These are phyloP conservation scores for Pseudozyma thailandica DNA, from an alignment of 1,284 basidiomycete species.

Conservation along the genomic window DNA sequence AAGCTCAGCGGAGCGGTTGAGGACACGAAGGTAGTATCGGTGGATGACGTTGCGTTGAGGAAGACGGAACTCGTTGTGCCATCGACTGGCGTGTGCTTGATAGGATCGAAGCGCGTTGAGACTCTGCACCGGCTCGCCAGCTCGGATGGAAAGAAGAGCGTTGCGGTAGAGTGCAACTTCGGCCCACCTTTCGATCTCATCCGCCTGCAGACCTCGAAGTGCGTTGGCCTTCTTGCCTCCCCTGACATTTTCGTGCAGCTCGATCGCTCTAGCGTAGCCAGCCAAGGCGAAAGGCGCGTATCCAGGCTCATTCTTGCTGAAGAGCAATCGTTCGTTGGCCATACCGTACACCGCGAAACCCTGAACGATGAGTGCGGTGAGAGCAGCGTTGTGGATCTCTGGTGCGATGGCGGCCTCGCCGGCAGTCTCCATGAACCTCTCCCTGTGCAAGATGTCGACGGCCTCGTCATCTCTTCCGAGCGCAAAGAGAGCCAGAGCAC, in stretches of 20 bases:
- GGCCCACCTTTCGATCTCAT: conserved; percentile 66
- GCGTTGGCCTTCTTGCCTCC: conserved; percentile 59
- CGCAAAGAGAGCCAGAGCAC: conserved; percentile 55
- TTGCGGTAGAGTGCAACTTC: conserved; percentile 65
- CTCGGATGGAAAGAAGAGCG: conserved; percentile 59
- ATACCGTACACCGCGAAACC: conserved; percentile 62
- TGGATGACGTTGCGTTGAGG: conserved; percentile 64
- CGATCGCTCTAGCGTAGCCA: conserved; percentile 61
- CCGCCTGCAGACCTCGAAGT: conserved; percentile 57
- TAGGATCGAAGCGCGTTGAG: conserved; percentile 62
- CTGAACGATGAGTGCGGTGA: conserved; percentile 51
- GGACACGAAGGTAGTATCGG: conserved; percentile 53
- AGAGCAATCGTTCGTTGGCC: conserved; percentile 62
- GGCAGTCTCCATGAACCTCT: conserved; percentile 52
- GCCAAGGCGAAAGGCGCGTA: conserved; percentile 55
- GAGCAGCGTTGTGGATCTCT: conserved; percentile 44
- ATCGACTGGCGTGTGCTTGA: conserved; percentile 62
- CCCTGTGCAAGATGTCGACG: conserved; percentile 56
- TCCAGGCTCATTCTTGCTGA: conserved; percentile 39
- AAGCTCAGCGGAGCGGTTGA: conserved; percentile 55
- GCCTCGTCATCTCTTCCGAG: conserved; percentile 62
- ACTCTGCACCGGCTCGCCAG: conserved; percentile 43
- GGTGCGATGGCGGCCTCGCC: conserved; percentile 26
- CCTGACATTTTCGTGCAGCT: conserved; percentile 61
- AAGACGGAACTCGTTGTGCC: conserved; percentile 62